Evolutionary conservation across 768 basidiomycete species (phyloP), one percentile per base, ranked within the genome.

Genomic region (Leccinum subtestaceum): DNA sequence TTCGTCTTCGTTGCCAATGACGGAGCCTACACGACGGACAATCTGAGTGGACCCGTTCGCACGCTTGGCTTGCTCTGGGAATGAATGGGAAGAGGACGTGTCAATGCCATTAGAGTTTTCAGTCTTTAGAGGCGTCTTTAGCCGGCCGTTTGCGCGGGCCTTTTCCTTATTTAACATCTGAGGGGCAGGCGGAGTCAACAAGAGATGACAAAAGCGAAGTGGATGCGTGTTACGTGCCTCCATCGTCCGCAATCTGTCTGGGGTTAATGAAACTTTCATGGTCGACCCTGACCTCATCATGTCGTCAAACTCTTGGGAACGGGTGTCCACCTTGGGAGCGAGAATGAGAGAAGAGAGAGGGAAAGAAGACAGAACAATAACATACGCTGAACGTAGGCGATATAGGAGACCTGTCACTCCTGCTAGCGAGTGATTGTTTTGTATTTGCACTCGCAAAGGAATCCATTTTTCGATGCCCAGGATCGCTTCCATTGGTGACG

Each of bases 181-280:
- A 58, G 55, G 45, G 45, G 46, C 31, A 17, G 53, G 34, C 53
- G 31, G 40, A 19, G 53, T 60, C 52, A 60, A 40, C 49, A 54
- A 48, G 43, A 49, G 61, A 64, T 46, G 53, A 58, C 32, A 56
- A 62, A 68, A 53, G 47, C 31, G 64, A 65, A 55, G 43, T 60
- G 51, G 64, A 61, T 52, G 60, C 49, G 58, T 59, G 67, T 23
- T 63, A 79, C 84, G 69, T 75, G 95, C 95, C 82, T 97, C 94
- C 84, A 96, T 95, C 52, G 86, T 92, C 70, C 87, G 90, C 58
- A 98, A 79, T 55, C 95, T 83, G 77, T 97, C 94, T 57, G 95
- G 95, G 34, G 95, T 98, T 62, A 97, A 81, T 45, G 94, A 96
- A 66, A 98, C 87, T 71, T 93, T 97, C 89, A 97, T 91, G 19